Conservation (phyloP, 495 filamentous ascomycete genomes). For the Talaromyces ruber region DNA sequence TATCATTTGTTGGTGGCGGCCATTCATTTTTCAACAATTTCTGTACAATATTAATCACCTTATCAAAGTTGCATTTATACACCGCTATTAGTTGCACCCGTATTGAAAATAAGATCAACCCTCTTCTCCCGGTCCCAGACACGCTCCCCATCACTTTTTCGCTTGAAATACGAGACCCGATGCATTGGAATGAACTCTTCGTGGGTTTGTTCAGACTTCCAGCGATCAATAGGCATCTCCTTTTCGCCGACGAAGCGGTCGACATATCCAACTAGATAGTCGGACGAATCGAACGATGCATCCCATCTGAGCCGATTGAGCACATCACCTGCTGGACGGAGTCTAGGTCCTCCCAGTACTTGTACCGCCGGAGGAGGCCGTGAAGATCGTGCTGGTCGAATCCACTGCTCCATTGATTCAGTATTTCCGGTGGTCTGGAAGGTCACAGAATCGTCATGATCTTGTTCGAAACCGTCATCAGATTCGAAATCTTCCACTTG, state of each 20-base stretch:
- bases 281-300: conserved; percentile 42
- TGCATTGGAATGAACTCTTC: conserved; percentile 83
- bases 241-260: conserved; percentile 61
- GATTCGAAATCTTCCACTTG: not conserved
- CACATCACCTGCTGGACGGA: conserved; percentile 39
- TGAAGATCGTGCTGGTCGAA: not conserved
- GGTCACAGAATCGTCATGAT: not conserved
- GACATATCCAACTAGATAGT: conserved; percentile 67
- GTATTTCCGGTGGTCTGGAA: not conserved
- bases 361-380: not conserved
- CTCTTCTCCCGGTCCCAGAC: conserved; percentile 51
- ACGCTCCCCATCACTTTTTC: conserved; percentile 34
- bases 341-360: not conserved
- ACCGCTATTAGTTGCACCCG: not conserved
- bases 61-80: not conserved
- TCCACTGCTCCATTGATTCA: not conserved
- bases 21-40: not conserved
- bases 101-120: conserved; percentile 52
- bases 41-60: not conserved
- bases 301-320: conserved; percentile 72
- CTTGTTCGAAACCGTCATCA: conserved; percentile 1
- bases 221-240: conserved; percentile 54
- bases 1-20: not conserved
- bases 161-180: conserved; percentile 64
- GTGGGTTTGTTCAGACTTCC: conserved; percentile 70